phyloP scores from a whole-genome alignment of 169 alveolate genomes.

The Babesia caballi region DNA sequence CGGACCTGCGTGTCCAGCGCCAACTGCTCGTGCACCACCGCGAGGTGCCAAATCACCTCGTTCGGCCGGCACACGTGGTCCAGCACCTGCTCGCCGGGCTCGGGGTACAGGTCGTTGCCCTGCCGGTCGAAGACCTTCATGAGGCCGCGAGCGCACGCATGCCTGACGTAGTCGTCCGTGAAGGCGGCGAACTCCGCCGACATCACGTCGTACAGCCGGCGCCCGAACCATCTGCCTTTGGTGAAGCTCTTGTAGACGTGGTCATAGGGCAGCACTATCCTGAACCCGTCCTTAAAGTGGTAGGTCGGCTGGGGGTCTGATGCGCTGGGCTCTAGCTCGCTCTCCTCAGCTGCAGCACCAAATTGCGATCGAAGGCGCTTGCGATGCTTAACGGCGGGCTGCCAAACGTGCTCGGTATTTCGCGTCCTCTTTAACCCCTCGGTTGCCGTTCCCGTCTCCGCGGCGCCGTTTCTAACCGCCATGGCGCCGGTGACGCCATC shows the following conservation, averaged over 20 bases:
- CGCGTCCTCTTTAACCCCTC: too few relatives aligned
- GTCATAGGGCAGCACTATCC: slow-evolving; percentile 73
- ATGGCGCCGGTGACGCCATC: neutral
- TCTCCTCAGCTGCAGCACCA: too few relatives aligned
- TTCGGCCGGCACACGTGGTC: slow-evolving; percentile 64
- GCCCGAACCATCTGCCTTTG: slow-evolving; percentile 74
- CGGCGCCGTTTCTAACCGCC: neutral
- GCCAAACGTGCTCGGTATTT: too few relatives aligned
- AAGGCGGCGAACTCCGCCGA: slow-evolving; percentile 71
- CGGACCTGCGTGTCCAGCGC: slow-evolving; percentile 55
- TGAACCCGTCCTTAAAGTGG: slow-evolving; percentile 61
- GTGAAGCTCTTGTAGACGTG: slow-evolving; percentile 64
- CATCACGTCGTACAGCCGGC: slow-evolving; percentile 60
- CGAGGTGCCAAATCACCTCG: slow-evolving; percentile 68
- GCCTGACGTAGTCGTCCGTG: slow-evolving; percentile 51
- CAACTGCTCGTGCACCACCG: slow-evolving; percentile 70
- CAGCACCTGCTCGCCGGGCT: slow-evolving; percentile 40
- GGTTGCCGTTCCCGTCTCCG: neutral
- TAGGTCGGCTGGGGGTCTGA: slow-evolving; percentile 23
- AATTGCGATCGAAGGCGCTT: too few relatives aligned
- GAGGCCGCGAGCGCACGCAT: slow-evolving; percentile 53
- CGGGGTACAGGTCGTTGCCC: slow-evolving; percentile 48
- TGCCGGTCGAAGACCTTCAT: slow-evolving; percentile 60
- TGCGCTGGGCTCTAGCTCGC: too few relatives aligned
- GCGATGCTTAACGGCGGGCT: too few relatives aligned